Conservation (phyloP, 352 stramenopile species). For the Globisporangium parvum region DNA sequence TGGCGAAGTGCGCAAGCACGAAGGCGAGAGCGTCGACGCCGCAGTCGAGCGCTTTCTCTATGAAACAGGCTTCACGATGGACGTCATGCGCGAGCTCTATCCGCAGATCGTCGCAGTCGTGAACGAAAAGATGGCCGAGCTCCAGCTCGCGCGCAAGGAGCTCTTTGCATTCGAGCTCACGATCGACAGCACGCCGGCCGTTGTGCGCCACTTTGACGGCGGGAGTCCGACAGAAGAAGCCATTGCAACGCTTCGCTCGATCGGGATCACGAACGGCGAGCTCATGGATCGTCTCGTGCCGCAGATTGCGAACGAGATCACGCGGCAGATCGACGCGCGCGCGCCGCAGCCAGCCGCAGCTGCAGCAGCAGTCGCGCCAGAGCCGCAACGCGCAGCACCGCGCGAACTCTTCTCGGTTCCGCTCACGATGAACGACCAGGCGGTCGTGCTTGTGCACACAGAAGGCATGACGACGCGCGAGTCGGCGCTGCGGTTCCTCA, state of each 20-base stretch:
- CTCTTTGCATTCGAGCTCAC: constrained; percentile 53
- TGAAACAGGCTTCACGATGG: constrained; percentile 42
- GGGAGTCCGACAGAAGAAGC: constrained; percentile 56
- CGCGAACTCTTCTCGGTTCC: constrained; percentile 65
- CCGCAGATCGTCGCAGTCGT: constrained; percentile 53
- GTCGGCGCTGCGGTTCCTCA: constrained; percentile 52
- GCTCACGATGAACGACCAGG: constrained; percentile 44
- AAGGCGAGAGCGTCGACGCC: constrained; percentile 45
- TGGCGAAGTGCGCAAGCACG: constrained; percentile 51
- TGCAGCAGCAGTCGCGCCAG: constrained; percentile 2
- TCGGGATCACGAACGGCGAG: constrained; percentile 39
- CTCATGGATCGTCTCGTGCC: constrained; percentile 47
- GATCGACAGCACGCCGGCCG: constrained; percentile 41
- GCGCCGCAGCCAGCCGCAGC: not conserved
- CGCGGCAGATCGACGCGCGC: constrained; percentile 27
- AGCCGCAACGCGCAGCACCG: not conserved
- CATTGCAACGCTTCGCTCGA: constrained; percentile 31
- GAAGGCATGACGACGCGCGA: constrained; percentile 55
- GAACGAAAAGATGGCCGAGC: constrained; percentile 47
- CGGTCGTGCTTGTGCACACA: constrained; percentile 51
- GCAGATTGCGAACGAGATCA: constrained; percentile 59
- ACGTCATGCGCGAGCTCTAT: constrained; percentile 59
- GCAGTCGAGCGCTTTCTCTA: constrained; percentile 70
- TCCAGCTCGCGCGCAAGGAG: constrained; percentile 47
- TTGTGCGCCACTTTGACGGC: constrained; percentile 61